Evolutionary conservation across 805 yeast genomes (phyloP).

Genomic region (Cyberlindnera subsufficiens): DNA sequence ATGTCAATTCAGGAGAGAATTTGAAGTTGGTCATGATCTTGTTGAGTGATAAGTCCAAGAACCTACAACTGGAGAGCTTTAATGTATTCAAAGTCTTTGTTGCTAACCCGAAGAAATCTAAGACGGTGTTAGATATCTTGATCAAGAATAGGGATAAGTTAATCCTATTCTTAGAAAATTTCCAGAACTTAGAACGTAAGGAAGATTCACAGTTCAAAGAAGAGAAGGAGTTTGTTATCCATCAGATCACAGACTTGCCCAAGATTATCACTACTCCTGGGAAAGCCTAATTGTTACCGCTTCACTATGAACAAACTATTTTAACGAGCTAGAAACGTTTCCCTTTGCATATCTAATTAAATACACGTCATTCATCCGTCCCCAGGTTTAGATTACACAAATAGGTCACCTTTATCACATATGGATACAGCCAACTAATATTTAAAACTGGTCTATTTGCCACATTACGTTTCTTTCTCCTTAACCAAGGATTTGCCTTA

Average conservation of each 20-base stretch:
- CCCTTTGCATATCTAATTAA: background rate
- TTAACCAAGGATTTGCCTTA: too few species aligned
- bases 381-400: too few species aligned
- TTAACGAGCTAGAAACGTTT: background rate
- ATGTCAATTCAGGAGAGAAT: slow-evolving; percentile 77
- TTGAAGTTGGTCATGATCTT: slow-evolving; percentile 82
- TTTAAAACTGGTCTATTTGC: too few species aligned
- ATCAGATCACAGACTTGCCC: slow-evolving; percentile 68
- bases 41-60: slow-evolving; percentile 82
- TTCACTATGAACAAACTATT: background rate
- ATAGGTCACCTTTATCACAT: too few species aligned
- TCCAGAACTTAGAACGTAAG: slow-evolving; percentile 50
- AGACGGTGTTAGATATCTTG: slow-evolving; percentile 72
- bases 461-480: too few species aligned
- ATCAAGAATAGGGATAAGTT: slow-evolving; percentile 79
- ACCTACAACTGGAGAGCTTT: slow-evolving; percentile 85
- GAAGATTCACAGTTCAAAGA: slow-evolving; percentile 65
- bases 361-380: background rate
- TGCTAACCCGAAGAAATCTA: slow-evolving; percentile 91
- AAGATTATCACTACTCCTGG: slow-evolving; percentile 33
- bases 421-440: too few species aligned
- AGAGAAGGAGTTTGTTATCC: slow-evolving; percentile 76
- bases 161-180: slow-evolving; percentile 58
- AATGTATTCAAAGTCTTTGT: slow-evolving; percentile 91
- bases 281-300: background rate